A percentile compares a stretch with the other conserved stretches of the same genome.
phyloP scores from a whole-genome alignment of 2,329 filamentous ascomycete genomes.

The Cordyceps pruinosa region DNA sequence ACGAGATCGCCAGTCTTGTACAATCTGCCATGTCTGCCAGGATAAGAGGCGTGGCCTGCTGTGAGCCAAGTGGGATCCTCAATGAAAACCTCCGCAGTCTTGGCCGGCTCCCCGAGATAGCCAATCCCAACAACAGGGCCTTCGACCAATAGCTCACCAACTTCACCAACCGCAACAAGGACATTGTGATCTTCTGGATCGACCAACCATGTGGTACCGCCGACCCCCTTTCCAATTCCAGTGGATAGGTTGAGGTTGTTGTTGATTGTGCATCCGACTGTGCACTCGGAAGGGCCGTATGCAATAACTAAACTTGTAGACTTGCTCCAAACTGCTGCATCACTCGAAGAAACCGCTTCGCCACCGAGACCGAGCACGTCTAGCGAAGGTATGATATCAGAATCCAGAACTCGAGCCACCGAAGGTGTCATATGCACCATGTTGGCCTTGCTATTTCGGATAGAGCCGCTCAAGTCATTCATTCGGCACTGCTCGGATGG shows the following conservation, averaged over 20 bases:
- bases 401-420: constrained; percentile 40
- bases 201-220: constrained; percentile 45
- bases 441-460: constrained; percentile 37
- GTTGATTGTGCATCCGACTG: constrained; percentile 45
- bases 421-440: constrained; percentile 46
- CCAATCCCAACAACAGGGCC: constrained; percentile 56
- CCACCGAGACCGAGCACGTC: constrained; percentile 43
- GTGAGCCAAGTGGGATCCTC: constrained; percentile 46
- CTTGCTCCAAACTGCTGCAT: constrained; percentile 41
- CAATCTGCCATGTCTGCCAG: constrained; percentile 37
- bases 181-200: constrained; percentile 40
- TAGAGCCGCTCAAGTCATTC: constrained; percentile 42
- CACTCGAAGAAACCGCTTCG: constrained; percentile 45
- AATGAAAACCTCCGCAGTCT: constrained; percentile 53
- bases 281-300: constrained; percentile 49
- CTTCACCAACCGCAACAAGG: constrained; percentile 40
- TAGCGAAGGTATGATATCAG: constrained; percentile 38
- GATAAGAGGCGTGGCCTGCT: constrained; percentile 26
- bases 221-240: constrained; percentile 42
- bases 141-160: constrained; percentile 49
- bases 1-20: constrained; percentile 58
- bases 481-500: constrained; percentile 47
- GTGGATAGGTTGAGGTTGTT: constrained; percentile 33
- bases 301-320: constrained; percentile 42
- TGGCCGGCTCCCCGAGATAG: constrained; percentile 51